Percentiles rank a stretch among this genome's conserved stretches.
Conservation (phyloP, 75 land plant genomes). For the Isoetes taiwanensis region DNA sequence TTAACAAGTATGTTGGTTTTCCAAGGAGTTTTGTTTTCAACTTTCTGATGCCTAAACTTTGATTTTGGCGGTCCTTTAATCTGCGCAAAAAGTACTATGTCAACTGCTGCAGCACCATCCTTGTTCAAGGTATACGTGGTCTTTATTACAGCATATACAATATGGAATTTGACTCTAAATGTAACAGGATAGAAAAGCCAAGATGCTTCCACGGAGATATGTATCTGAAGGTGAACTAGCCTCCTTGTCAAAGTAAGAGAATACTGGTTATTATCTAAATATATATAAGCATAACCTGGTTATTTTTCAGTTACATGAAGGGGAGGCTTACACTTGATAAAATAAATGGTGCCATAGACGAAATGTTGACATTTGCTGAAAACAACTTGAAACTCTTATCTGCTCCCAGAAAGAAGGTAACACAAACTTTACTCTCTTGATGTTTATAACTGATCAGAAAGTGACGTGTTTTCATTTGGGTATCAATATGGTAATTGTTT, state of each 20-base stretch:
- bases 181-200: constrained; percentile 59
- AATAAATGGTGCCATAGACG: constrained; percentile 73
- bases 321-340: constrained; percentile 85
- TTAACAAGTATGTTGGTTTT: neutral
- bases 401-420: constrained; percentile 73
- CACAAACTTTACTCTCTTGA: neutral
- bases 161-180: too few relatives aligned
- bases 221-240: constrained; percentile 54
- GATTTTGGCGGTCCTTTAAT: neutral
- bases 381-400: constrained; percentile 55
- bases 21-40: neutral
- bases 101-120: neutral
- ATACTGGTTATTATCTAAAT: neutral
- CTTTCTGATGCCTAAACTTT: neutral
- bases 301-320: constrained; percentile 69
- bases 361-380: constrained; percentile 84
- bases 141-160: constrained; percentile 50
- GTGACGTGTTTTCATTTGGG: neutral
- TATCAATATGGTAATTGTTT: neutral
- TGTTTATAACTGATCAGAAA: neutral
- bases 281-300: neutral
- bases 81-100: neutral
- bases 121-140: neutral
- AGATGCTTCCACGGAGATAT: constrained; percentile 60
- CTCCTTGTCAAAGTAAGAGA: constrained; percentile 59